Percentiles rank a stretch among this genome's conserved stretches.
phyloP scores from a whole-genome alignment of 306 rosid genomes.

The Cicer chorassanicum region DNA sequence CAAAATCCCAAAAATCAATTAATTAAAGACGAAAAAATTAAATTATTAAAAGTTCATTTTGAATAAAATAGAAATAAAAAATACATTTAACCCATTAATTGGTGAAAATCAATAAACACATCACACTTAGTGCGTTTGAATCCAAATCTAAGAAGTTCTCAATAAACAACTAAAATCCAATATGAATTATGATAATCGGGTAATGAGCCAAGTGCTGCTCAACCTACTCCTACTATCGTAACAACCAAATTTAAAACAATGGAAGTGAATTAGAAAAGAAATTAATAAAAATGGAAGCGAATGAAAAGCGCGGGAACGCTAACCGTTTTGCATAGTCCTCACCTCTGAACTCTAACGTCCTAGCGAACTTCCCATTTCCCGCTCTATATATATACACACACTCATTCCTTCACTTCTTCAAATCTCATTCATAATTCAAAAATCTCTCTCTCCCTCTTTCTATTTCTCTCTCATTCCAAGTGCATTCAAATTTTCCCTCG shows the following conservation, averaged over 20 bases:
- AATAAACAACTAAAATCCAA: too few species aligned
- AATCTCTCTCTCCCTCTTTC: slow-evolving; percentile 32
- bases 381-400: slow-evolving; percentile 50
- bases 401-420: slow-evolving; percentile 33
- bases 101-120: too few species aligned
- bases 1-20: too few species aligned
- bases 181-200: too few species aligned
- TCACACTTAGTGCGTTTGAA: too few species aligned
- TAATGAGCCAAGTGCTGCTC: too few species aligned
- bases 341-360: slow-evolving; percentile 1
- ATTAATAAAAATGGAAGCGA: neutral
- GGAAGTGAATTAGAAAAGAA: neutral
- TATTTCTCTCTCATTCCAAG: slow-evolving; percentile 35
- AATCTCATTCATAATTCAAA: slow-evolving; percentile 33
- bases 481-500: slow-evolving; percentile 38
- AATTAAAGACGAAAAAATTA: too few species aligned
- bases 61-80: too few species aligned
- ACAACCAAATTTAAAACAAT: neutral
- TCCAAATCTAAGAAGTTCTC: too few species aligned
- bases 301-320: slow-evolving; percentile 38
- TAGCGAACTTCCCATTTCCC: slow-evolving; percentile 48
- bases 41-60: too few species aligned
- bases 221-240: too few species aligned
- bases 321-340: slow-evolving; percentile 1
- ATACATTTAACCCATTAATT: too few species aligned